Percentiles rank a stretch among this genome's conserved stretches.
phyloP scores from a whole-genome alignment of 495 filamentous ascomycete species.

The Elaphomyces granulatus region DNA sequence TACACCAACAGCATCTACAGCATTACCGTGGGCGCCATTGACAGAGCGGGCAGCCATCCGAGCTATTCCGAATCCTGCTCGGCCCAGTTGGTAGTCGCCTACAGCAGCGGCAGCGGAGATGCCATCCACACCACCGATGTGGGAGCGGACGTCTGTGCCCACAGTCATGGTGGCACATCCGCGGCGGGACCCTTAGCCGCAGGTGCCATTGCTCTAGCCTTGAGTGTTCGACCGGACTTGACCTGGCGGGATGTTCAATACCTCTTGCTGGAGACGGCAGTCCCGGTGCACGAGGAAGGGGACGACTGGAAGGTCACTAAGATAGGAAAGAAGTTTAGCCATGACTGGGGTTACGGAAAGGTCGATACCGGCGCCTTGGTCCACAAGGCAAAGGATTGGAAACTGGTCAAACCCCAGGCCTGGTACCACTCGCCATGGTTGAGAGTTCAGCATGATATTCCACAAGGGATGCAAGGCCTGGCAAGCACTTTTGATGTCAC shows the following conservation, averaged over 20 bases:
- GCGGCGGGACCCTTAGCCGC: conserved; percentile 87
- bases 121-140: conserved; percentile 95
- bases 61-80: conserved; percentile 95
- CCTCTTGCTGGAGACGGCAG: conserved; percentile 68
- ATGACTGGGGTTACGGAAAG: conserved; percentile 92
- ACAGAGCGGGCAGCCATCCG: conserved; percentile 69
- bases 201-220: conserved; percentile 82
- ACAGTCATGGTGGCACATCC: conserved; percentile 82
- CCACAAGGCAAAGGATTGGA: conserved; percentile 70
- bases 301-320: conserved; percentile 67
- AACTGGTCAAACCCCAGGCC: conserved; percentile 87
- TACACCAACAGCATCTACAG: conserved; percentile 99
- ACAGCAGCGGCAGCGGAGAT: conserved; percentile 80
- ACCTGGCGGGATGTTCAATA: conserved; percentile 94
- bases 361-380: conserved; percentile 78
- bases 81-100: conserved; percentile 86
- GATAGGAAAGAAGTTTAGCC: conserved; percentile 76
- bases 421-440: conserved; percentile 93
- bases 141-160: conserved; percentile 63
- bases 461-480: conserved; percentile 71
- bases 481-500: conserved; percentile 67
- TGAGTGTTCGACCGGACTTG: conserved; percentile 73
- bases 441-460: conserved; percentile 72
- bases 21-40: conserved; percentile 89
- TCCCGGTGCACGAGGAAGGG: conserved; percentile 62